phyloP scores from a whole-genome alignment of 805 yeast species.

The Pichia exigua region DNA sequence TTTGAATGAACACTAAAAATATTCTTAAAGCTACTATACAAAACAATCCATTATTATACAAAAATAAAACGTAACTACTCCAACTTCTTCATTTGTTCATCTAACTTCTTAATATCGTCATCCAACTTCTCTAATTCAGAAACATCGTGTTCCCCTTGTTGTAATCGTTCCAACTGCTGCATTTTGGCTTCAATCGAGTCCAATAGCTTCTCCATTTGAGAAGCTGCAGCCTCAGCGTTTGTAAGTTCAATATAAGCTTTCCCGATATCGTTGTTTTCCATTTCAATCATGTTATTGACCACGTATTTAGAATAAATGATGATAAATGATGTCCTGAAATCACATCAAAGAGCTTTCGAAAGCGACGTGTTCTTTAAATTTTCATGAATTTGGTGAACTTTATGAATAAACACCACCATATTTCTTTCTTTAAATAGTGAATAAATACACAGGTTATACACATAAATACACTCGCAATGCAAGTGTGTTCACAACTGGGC shows the following conservation, averaged over 20 bases:
- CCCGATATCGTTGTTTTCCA: background rate
- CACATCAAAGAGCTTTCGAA: background rate
- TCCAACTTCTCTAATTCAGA: constrained; percentile 10
- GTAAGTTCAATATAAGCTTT: constrained; percentile 5
- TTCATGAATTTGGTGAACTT: background rate
- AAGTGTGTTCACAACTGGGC: background rate
- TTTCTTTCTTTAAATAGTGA: background rate
- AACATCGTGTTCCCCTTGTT: background rate
- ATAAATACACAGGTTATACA: background rate
- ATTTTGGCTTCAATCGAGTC: constrained; percentile 59
- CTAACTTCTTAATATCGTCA: constrained; percentile 1
- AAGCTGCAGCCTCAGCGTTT: constrained; percentile 17
- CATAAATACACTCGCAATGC: background rate
- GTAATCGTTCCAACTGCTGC: constrained; percentile 38
- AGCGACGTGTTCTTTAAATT: background rate
- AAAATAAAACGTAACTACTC: background rate
- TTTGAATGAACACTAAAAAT: too few relatives aligned
- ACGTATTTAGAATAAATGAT: background rate
- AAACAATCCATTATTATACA: background rate
- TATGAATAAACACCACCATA: too few relatives aligned
- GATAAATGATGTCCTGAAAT: too few relatives aligned
- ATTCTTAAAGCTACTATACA: background rate
- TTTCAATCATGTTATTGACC: background rate
- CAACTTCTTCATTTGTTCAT: background rate
- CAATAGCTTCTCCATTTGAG: constrained; percentile 50